phyloP scores from a whole-genome alignment of 768 basidiomycete genomes.

The Multifurca ochricompacta region DNA sequence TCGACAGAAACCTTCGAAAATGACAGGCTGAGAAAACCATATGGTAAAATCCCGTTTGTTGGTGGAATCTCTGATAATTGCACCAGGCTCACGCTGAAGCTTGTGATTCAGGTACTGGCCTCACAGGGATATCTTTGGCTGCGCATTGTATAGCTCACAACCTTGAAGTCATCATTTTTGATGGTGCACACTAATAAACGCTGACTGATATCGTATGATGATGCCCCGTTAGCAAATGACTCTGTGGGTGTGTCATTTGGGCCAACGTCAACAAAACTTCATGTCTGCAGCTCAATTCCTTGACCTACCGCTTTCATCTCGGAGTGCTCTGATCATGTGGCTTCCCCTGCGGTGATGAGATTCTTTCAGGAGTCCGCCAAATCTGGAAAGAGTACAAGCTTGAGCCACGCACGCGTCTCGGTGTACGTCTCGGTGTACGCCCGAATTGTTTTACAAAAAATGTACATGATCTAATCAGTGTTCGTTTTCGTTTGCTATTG shows the following conservation, averaged over 20 bases:
- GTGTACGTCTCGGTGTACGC: conserved; percentile 38
- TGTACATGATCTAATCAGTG: conserved; percentile 19
- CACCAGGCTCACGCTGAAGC: background rate
- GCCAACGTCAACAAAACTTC: conserved; percentile 44
- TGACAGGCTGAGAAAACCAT: conserved; percentile 27
- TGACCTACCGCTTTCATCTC: conserved; percentile 46
- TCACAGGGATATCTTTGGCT: conserved; percentile 46
- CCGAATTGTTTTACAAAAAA: conserved; percentile 29
- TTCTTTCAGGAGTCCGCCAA: conserved; percentile 36
- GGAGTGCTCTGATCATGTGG: conserved; percentile 36
- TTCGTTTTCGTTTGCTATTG: too few relatives aligned
- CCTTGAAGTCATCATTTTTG: conserved; percentile 46
- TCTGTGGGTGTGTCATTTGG: conserved; percentile 45
- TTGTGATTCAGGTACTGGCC: conserved; percentile 35
- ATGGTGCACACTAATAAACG: conserved; percentile 23
- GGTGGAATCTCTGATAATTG: background rate
- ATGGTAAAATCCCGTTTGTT: conserved; percentile 35
- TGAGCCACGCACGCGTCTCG: conserved; percentile 37
- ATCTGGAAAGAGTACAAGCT: conserved; percentile 45
- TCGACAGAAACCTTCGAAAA: conserved; percentile 18
- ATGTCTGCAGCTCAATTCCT: conserved; percentile 42
- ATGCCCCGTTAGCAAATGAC: conserved; percentile 19
- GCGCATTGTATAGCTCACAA: conserved; percentile 44
- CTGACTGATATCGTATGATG: background rate
- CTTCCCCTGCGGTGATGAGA: conserved; percentile 44